These are phyloP conservation scores for Lodderomyces theae DNA, from an alignment of 1,139 yeast species.

Conservation along the genomic window DNA sequence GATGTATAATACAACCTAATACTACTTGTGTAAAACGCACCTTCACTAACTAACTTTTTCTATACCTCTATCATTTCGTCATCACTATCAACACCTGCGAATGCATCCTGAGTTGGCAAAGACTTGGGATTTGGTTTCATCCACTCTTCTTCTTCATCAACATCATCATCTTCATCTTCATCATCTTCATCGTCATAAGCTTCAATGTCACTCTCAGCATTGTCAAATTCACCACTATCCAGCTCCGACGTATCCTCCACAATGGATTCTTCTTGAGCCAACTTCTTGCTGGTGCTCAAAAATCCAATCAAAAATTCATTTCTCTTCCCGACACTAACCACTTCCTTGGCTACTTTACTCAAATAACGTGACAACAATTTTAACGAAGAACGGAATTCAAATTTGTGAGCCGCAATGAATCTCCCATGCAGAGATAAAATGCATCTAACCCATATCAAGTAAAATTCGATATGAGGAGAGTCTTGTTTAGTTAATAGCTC, in stretches of 20 bases:
- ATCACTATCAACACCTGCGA: slow-evolving; percentile 3
- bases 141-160: slow-evolving; percentile 22
- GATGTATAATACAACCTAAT: too few species aligned
- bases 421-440: slow-evolving; percentile 74
- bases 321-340: slow-evolving; percentile 52
- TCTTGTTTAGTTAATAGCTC: slow-evolving; percentile 53
- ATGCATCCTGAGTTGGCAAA: slow-evolving; percentile 8
- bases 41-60: too few species aligned
- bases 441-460: slow-evolving; percentile 74
- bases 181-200: slow-evolving; percentile 18
- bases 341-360: slow-evolving; percentile 71
- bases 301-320: slow-evolving; percentile 54
- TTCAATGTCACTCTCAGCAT: slow-evolving; percentile 18
- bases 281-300: slow-evolving; percentile 25
- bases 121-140: slow-evolving; percentile 12
- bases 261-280: slow-evolving; percentile 17
- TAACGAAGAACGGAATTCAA: slow-evolving; percentile 62
- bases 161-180: slow-evolving; percentile 18
- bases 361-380: slow-evolving; percentile 76
- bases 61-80: slow-evolving; percentile 7
- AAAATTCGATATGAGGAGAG: slow-evolving; percentile 85
- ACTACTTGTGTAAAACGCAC: too few species aligned
- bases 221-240: slow-evolving; percentile 19
- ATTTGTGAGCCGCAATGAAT: slow-evolving; percentile 62
- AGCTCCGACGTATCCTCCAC: slow-evolving; percentile 18